A percentile compares a stretch with the other conserved stretches of the same genome.
phyloP scores from a whole-genome alignment of 2,329 filamentous ascomycete species.

The Colletotrichum sp. region DNA sequence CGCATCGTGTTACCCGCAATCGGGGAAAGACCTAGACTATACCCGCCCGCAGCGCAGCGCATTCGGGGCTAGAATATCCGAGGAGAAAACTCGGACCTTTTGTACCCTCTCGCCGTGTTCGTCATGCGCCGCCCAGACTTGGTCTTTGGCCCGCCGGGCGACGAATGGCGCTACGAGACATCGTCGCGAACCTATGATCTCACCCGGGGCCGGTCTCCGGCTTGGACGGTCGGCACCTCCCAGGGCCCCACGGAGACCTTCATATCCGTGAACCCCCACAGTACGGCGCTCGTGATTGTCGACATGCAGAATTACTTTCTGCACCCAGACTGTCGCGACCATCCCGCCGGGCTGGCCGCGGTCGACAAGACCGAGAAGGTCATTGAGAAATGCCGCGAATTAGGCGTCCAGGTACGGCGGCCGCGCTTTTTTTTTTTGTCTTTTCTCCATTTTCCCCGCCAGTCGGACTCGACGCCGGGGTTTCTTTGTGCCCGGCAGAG shows the following conservation, averaged over 20 bases:
- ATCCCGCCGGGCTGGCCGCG: constrained; percentile 45
- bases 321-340: constrained; percentile 35
- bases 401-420: constrained; percentile 47
- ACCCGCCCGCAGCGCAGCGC: not conserved
- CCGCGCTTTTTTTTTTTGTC: not conserved
- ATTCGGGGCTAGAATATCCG: constrained; percentile 11
- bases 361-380: constrained; percentile 44
- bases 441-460: not conserved
- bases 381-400: constrained; percentile 49
- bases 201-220: constrained; percentile 13
- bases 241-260: constrained; percentile 17
- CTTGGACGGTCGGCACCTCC: constrained; percentile 10
- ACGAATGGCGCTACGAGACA: constrained; percentile 14
- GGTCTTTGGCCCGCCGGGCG: constrained; percentile 18
- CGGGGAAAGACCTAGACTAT: not conserved
- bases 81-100: constrained; percentile 2
- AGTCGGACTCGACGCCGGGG: not conserved
- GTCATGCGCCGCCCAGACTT: constrained; percentile 9
- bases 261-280: constrained; percentile 42
- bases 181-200: constrained; percentile 19
- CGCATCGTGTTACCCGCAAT: constrained; percentile 1
- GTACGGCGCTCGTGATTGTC: constrained; percentile 53
- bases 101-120: not conserved
- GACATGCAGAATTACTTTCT: constrained; percentile 62
- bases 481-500: not conserved